phyloP scores from a whole-genome alignment of 2,329 filamentous ascomycete genomes.

The Chaetoscypha palmicola region DNA sequence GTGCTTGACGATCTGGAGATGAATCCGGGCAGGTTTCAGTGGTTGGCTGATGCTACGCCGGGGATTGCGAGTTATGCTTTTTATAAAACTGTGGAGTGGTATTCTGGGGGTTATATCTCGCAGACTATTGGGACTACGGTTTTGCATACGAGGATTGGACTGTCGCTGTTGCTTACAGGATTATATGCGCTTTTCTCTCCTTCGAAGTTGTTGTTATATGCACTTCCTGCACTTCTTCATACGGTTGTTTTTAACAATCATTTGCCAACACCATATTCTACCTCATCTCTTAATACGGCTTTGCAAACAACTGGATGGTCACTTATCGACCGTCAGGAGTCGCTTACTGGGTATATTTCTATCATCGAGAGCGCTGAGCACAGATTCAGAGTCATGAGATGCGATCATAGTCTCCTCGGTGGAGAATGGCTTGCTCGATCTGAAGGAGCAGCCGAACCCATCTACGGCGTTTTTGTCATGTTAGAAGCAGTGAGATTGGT shows the following conservation, averaged over 20 bases:
- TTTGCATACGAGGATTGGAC: conserved; percentile 61
- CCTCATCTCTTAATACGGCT: conserved; percentile 56
- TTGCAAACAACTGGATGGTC: conserved; percentile 62
- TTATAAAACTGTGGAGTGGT: conserved; percentile 41
- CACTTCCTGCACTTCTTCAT: conserved; percentile 67
- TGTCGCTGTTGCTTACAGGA: conserved; percentile 61
- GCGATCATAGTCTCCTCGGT: conserved; percentile 88
- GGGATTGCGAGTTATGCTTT: conserved; percentile 60
- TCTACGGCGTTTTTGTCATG: conserved; percentile 95
- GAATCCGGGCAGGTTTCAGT: conserved; percentile 43
- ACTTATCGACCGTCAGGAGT: conserved; percentile 76
- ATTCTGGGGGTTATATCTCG: conserved; percentile 37
- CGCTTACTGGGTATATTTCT: conserved; percentile 84
- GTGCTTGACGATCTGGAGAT: conserved; percentile 55
- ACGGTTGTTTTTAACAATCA: conserved; percentile 69
- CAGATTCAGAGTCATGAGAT: conserved; percentile 76
- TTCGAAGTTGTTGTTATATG: conserved; percentile 59
- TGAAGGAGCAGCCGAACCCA: conserved; percentile 77
- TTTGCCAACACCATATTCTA: conserved; percentile 53
- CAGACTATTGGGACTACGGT: conserved; percentile 53
- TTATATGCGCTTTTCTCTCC: conserved; percentile 61
- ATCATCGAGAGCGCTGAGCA: conserved; percentile 69
- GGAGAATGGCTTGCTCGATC: conserved; percentile 74
- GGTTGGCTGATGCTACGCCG: conserved; percentile 55
- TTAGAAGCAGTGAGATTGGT: conserved; percentile 85